Evolutionary conservation across 1,139 yeast species (phyloP).

Genomic region (Geotrichum australiense): DNA sequence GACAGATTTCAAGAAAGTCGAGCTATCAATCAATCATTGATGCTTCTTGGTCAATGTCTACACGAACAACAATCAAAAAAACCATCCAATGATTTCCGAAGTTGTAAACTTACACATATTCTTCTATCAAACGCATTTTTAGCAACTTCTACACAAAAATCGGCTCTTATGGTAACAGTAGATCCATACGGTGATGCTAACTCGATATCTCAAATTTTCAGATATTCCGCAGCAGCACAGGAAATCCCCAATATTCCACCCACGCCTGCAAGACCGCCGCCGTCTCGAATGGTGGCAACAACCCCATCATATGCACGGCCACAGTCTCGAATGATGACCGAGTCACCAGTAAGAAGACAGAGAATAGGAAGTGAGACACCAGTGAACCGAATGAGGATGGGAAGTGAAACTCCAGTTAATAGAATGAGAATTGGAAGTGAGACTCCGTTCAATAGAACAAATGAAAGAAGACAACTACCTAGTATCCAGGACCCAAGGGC

Average conservation of each 20-base stretch:
- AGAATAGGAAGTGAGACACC: neutral
- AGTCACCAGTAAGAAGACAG: slow-evolving; percentile 8
- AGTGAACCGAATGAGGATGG: neutral
- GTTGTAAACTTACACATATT: slow-evolving; percentile 43
- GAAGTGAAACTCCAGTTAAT: slow-evolving; percentile 1
- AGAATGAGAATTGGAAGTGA: too few relatives aligned
- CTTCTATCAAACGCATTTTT: slow-evolving; percentile 42
- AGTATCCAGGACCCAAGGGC: neutral
- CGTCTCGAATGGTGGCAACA: slow-evolving; percentile 1
- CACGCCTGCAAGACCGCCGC: slow-evolving; percentile 15
- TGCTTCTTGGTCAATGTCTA: slow-evolving; percentile 44
- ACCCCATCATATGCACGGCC: slow-evolving; percentile 8
- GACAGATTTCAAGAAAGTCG: slow-evolving; percentile 41
- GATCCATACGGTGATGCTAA: slow-evolving; percentile 61
- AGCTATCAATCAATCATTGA: slow-evolving; percentile 40
- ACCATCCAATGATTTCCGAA: slow-evolving; percentile 32
- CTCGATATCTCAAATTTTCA: slow-evolving; percentile 44
- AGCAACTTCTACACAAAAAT: slow-evolving; percentile 29
- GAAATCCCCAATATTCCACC: slow-evolving; percentile 27
- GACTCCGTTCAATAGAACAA: neutral
- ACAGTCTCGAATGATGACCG: slow-evolving; percentile 8
- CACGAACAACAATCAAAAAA: slow-evolving; percentile 26
- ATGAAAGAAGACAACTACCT: neutral
- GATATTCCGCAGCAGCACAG: slow-evolving; percentile 37
- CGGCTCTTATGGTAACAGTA: slow-evolving; percentile 44